Evolutionary conservation across 2,329 filamentous ascomycete genomes (phyloP).

Genomic region (Madurella fahalii): DNA sequence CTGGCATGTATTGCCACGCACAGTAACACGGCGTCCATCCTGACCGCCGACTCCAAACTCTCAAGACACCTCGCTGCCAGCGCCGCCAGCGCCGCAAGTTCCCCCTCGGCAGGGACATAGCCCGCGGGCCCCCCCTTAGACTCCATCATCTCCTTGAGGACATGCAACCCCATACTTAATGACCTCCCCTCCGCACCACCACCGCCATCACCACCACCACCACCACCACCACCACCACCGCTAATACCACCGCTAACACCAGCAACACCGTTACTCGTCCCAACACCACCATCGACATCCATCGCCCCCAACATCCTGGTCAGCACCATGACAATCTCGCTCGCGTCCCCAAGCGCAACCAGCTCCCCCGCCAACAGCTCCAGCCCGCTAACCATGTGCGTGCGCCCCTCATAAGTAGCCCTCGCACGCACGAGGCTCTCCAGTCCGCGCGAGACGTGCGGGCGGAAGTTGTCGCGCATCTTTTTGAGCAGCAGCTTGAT

Average conservation of each 20-base stretch:
- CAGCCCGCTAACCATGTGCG: constrained; percentile 69
- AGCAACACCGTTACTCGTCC: too few species aligned
- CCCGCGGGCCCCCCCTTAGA: constrained; percentile 33
- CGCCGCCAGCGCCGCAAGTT: constrained; percentile 48
- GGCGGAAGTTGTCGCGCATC: constrained; percentile 61
- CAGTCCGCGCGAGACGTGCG: constrained; percentile 64
- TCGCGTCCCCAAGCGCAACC: constrained; percentile 59
- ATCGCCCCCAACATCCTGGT: constrained; percentile 45
- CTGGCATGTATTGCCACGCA: constrained; percentile 66
- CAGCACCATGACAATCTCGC: constrained; percentile 56
- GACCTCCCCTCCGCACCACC: constrained; percentile 27
- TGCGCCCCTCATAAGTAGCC: constrained; percentile 61
- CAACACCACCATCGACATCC: constrained; percentile 34
- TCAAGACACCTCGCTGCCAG: constrained; percentile 56
- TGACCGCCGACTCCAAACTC: constrained; percentile 57
- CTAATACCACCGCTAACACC: constrained; percentile 35
- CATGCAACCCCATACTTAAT: constrained; percentile 60
- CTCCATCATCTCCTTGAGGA: constrained; percentile 59
- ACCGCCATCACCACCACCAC: constrained; percentile 36
- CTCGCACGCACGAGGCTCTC: constrained; percentile 64
- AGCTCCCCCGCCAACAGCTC: constrained; percentile 71
- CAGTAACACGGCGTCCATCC: constrained; percentile 75
- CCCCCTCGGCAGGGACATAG: constrained; percentile 48
- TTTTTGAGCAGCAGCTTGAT: constrained; percentile 69
- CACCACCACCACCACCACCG: constrained; percentile 24